Conservation (phyloP, 371 early-diverging fungal genomes). For the Haplosporangium sp. region DNA sequence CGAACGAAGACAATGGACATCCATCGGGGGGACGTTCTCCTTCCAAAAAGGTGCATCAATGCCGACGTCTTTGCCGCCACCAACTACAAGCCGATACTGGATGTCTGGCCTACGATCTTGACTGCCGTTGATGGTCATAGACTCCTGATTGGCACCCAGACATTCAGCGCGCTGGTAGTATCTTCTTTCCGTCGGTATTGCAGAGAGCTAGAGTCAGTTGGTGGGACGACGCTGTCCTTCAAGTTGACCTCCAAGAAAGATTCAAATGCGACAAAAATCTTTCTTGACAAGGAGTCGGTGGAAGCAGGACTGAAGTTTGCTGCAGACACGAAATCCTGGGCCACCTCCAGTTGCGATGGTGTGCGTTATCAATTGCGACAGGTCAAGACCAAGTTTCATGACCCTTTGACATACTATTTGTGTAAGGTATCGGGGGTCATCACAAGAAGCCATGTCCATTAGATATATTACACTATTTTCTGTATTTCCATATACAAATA, state of each 20-base stretch:
- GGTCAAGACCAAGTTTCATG: conserved; percentile 11
- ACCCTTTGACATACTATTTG: conserved; percentile 5
- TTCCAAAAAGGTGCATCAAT: background rate
- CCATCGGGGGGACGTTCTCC: conserved; percentile 1
- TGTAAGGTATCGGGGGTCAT: conserved; percentile 5
- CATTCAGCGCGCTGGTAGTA: conserved; percentile 37
- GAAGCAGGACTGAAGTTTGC: background rate
- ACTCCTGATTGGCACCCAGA: conserved; percentile 39
- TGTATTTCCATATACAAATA: too few relatives aligned
- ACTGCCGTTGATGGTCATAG: conserved; percentile 27
- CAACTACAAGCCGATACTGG: conserved; percentile 26
- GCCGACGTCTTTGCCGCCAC: conserved; percentile 21
- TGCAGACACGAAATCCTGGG: background rate
- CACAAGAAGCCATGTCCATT: conserved; percentile 1
- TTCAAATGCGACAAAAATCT: conserved; percentile 8
- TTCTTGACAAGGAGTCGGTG: conserved; percentile 16
- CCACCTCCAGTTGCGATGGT: background rate
- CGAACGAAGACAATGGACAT: conserved; percentile 12
- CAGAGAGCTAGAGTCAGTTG: conserved; percentile 8
- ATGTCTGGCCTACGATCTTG: conserved; percentile 47
- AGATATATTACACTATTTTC: too few relatives aligned
- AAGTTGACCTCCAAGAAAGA: background rate
- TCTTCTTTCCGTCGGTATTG: conserved; percentile 19
- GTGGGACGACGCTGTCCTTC: conserved; percentile 8
- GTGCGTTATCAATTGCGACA: conserved; percentile 7